Base-by-base conservation (phyloP, 192 early-diverging fungal species). In the Backusella tuberculispora region DNA sequence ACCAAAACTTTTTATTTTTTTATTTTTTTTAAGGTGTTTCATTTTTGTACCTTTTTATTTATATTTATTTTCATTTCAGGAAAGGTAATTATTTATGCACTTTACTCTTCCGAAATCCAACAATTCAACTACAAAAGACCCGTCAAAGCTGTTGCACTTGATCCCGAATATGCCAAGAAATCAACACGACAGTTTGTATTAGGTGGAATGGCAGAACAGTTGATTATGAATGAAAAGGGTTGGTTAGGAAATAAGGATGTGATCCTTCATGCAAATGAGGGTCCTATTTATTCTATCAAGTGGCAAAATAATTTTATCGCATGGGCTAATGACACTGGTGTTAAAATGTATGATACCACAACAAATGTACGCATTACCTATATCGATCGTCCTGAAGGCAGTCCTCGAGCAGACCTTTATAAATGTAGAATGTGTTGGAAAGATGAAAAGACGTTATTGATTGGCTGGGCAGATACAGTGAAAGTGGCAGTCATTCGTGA, bases 381-480 rank as follows among this genome's bases (percentile, higher is more conserved):
- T 73, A 90, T 99, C 69, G 91, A 91, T 50, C 81, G 96, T 17
- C 92, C 95, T 4, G 85, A 85, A 37, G 87, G 86, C 29, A 94
- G 91, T 73, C 95, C 96, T 3, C 75, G 87, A 79, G 83, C 83
- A 13, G 97, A 99, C 74, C 83, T 97, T 21, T 98, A 92, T 77
- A 85, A 88, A 40, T 96, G 94, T 70, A 89, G 94, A 48, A 74
- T 99, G 63, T 89, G 88, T 76, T 99, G 98, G 98, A 90, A 88
- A 68, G 87, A 89, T 46, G 88, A 91, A 37, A 84, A 75, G 15
- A 90, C 91, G 6, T 81, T 99, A 48, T 76, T 98, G 17, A 91
- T 98, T 70, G 98, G 95, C 0, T 99, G 98, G 98, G 98, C 95
- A 8, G 92, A 98, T 76, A 88, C 85, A 69, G 94, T 99, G 45